Evolutionary conservation across 2,329 filamentous ascomycete genomes (phyloP).

Genomic region (Fusarium musae): DNA sequence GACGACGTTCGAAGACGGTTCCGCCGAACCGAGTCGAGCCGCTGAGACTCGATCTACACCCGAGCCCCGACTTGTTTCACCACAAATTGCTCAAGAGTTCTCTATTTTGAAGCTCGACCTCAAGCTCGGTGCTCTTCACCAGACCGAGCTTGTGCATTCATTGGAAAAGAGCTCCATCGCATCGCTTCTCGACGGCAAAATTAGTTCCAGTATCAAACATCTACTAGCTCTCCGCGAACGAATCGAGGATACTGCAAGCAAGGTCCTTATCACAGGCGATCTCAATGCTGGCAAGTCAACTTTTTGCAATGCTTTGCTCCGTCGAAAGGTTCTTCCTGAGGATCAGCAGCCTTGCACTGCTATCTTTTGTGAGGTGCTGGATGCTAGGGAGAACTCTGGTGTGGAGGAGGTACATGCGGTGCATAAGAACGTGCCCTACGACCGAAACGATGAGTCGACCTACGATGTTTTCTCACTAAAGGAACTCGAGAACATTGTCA

Average conservation of each 20-base stretch:
- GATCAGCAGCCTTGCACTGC: constrained; percentile 98
- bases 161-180: constrained; percentile 93
- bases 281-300: constrained; percentile 98
- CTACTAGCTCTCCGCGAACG: constrained; percentile 86
- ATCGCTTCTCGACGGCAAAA: constrained; percentile 90
- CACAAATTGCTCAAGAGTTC: constrained; percentile 94
- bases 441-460: constrained; percentile 91
- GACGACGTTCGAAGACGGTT: constrained; percentile 69
- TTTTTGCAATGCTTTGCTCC: constrained; percentile 96
- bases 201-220: constrained; percentile 92
- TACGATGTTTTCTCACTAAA: constrained; percentile 86
- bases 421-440: constrained; percentile 81
- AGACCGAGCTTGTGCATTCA: constrained; percentile 92
- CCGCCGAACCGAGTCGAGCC: constrained; percentile 77
- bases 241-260: constrained; percentile 97
- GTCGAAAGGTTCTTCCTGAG: constrained; percentile 92
- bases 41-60: constrained; percentile 69
- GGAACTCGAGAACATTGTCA: constrained; percentile 88
- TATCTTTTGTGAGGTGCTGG: constrained; percentile 97
- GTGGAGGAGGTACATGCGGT: constrained; percentile 97
- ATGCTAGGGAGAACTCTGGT: constrained; percentile 89
- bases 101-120: constrained; percentile 95
- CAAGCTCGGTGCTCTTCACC: constrained; percentile 86
- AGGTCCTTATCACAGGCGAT: constrained; percentile 95
- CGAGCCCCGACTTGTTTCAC: constrained; percentile 87